Conservation (phyloP, 1,139 yeast genomes). For the Hansenula lynferdii region DNA sequence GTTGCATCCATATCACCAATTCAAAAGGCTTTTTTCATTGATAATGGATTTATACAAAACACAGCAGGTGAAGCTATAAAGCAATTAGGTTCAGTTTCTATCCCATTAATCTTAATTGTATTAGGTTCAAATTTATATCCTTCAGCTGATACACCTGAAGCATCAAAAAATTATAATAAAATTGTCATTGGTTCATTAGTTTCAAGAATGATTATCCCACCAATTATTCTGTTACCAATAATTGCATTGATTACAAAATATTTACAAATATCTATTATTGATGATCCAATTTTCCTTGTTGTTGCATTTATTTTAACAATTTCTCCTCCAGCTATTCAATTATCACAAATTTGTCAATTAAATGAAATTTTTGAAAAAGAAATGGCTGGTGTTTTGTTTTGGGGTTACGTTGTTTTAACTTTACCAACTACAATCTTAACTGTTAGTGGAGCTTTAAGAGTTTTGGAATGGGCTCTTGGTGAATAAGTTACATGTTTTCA, state of each 20-base stretch:
- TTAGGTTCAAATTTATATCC: constrained; percentile 75
- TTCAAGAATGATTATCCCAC: constrained; percentile 72
- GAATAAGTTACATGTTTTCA: no score
- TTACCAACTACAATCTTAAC: constrained; percentile 68
- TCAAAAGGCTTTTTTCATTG: constrained; percentile 60
- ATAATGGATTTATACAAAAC: constrained; percentile 63
- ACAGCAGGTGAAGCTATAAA: constrained; percentile 73
- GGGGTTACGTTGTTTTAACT: constrained; percentile 75
- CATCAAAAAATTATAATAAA: constrained; percentile 55
- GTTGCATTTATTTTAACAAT: constrained; percentile 69
- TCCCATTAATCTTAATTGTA: constrained; percentile 74
- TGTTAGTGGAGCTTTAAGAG: constrained; percentile 55
- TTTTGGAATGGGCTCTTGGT: constrained; percentile 34
- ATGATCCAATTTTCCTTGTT: constrained; percentile 71
- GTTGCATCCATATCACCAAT: constrained; percentile 79
- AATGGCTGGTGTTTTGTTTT: constrained; percentile 72
- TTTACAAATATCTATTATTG: constrained; percentile 59
- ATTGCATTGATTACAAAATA: constrained; percentile 59
- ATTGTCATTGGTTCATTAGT: constrained; percentile 62
- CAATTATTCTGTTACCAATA: constrained; percentile 56
- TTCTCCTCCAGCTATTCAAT: constrained; percentile 77
- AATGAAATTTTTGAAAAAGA: constrained; percentile 57
- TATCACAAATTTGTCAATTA: constrained; percentile 70
- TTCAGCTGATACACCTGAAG: constrained; percentile 58
- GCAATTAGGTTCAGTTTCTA: constrained; percentile 84